Evolutionary conservation across 331 rosid species (phyloP).

Genomic region (Cydonia oblonga): DNA sequence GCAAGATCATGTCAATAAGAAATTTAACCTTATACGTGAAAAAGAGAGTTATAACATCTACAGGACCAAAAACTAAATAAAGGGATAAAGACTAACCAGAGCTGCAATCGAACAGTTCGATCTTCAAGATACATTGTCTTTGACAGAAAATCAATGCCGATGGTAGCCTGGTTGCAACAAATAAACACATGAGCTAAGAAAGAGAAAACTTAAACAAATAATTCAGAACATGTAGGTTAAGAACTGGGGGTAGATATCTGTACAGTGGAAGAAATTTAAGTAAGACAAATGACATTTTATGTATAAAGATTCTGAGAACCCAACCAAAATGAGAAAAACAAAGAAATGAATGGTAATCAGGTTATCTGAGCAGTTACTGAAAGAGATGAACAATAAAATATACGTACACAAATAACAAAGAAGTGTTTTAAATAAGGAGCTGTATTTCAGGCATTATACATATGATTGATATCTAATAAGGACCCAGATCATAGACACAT

Average conservation of each 20-base stretch:
- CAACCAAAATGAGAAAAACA: too few species aligned
- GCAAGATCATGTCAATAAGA: not conserved
- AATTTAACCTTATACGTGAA: not conserved
- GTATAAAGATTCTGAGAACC: too few species aligned
- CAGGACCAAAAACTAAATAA: not conserved
- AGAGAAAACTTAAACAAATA: not conserved
- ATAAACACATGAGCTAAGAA: not conserved
- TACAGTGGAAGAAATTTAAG: not conserved
- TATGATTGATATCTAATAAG: too few species aligned
- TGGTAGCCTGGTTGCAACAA: constrained; percentile 51
- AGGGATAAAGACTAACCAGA: constrained; percentile 45
- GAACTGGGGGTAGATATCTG: not conserved
- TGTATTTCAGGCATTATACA: not conserved
- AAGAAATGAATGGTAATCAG: too few species aligned
- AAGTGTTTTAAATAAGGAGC: not conserved
- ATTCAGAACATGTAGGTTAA: not conserved
- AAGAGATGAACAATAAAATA: not conserved
- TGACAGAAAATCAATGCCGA: constrained; percentile 82
- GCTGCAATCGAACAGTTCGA: constrained; percentile 70
- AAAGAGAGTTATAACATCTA: not conserved
- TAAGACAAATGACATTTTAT: not conserved
- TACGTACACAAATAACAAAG: not conserved
- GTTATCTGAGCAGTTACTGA: not conserved
- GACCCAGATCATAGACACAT: too few species aligned
- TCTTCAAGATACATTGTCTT: constrained; percentile 93